A percentile compares a stretch with the other conserved stretches of the same genome.
Conservation (phyloP, 2,329 filamentous ascomycete species). For the Dryadomyces quercivorus region DNA sequence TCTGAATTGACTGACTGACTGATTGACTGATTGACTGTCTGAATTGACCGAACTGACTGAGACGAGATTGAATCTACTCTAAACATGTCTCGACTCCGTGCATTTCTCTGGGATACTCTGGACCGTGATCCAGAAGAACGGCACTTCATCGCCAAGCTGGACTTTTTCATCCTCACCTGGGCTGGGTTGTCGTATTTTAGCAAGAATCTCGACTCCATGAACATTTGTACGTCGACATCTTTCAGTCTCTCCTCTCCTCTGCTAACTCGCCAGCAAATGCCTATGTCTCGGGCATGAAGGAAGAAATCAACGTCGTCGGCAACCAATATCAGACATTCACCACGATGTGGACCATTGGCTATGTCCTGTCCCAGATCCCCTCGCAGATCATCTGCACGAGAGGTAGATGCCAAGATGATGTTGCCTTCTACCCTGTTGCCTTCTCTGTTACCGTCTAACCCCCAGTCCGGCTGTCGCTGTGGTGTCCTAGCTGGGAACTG, state of each 20-base stretch:
- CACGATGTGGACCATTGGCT: conserved; percentile 2
- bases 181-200: background rate
- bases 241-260: background rate
- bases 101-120: background rate
- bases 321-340: conserved; percentile 1
- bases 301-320: background rate
- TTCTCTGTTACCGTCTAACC: too few relatives aligned
- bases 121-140: background rate
- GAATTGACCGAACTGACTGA: too few relatives aligned
- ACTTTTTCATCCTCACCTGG: conserved; percentile 3
- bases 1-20: too few relatives aligned
- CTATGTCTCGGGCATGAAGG: conserved; percentile 1
- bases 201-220: conserved; percentile 1
- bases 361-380: background rate
- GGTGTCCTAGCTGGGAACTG: conserved; percentile 1
- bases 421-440: too few relatives aligned
- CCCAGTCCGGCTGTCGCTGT: background rate
- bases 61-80: too few relatives aligned
- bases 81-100: background rate
- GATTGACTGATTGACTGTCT: too few relatives aligned
- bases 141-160: background rate
- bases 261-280: background rate
- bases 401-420: background rate
- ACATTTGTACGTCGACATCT: background rate
- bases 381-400: conserved; percentile 2